phyloP scores from a whole-genome alignment of 352 stramenopile species.

The Albugo laibachii region DNA sequence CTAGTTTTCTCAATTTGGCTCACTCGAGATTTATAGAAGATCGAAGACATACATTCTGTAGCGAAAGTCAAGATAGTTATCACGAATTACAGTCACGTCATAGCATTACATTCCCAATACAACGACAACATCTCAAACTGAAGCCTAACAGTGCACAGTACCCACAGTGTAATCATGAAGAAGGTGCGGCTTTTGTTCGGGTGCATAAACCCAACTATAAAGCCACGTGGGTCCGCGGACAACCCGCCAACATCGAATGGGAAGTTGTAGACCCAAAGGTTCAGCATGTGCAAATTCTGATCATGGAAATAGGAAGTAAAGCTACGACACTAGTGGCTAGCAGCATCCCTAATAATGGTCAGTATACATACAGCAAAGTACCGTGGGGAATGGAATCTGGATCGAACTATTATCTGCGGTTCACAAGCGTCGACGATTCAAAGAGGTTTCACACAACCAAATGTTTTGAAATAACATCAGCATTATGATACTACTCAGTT shows the following conservation, averaged over 20 bases:
- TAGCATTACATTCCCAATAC: no score
- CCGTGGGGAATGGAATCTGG: slow-evolving; percentile 69
- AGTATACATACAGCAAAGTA: slow-evolving; percentile 46
- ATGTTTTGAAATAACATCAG: slow-evolving; percentile 51
- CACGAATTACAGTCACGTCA: no score
- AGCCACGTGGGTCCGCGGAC: slow-evolving; percentile 53
- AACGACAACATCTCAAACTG: no score
- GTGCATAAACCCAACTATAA: slow-evolving; percentile 16
- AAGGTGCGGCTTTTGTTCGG: slow-evolving; percentile 17
- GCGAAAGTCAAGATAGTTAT: no score
- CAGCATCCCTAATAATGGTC: slow-evolving; percentile 38
- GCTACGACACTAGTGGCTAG: slow-evolving; percentile 41
- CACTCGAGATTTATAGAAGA: no score
- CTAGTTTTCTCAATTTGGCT: no score
- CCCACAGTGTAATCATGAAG: background rate
- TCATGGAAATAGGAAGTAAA: slow-evolving; percentile 38
- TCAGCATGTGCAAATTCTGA: slow-evolving; percentile 31
- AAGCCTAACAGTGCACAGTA: no score
- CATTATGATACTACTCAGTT: slow-evolving; percentile 6
- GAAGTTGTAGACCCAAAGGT: slow-evolving; percentile 32
- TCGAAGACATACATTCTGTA: no score
- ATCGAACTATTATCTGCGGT: slow-evolving; percentile 52
- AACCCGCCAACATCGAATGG: slow-evolving; percentile 51
- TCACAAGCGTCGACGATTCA: slow-evolving; percentile 20
- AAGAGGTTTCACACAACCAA: slow-evolving; percentile 32